Conservation (phyloP, 2,329 filamentous ascomycete species). For the Blastomyces percursus region DNA sequence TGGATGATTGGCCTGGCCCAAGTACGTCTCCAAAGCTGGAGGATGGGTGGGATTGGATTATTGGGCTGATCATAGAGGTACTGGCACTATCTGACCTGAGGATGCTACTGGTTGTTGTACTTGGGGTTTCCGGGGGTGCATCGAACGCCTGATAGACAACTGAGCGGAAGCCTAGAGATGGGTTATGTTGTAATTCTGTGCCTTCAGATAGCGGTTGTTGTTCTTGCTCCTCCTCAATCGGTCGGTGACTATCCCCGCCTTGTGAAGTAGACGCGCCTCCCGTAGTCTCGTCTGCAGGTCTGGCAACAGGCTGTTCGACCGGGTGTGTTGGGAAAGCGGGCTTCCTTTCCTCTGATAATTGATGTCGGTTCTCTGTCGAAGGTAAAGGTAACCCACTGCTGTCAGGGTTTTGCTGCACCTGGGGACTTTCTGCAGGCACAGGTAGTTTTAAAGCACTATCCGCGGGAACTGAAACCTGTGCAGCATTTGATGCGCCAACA, state of each 20-base stretch:
- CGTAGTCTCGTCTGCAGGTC: constrained; percentile 28
- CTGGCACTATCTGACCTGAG: constrained; percentile 51
- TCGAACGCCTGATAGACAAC: constrained; percentile 58
- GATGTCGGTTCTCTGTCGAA: neutral
- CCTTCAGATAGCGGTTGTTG: constrained; percentile 16
- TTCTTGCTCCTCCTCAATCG: constrained; percentile 9
- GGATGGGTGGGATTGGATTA: constrained; percentile 49
- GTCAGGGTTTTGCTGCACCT: neutral
- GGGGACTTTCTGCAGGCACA: neutral
- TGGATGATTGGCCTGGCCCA: constrained; percentile 20
- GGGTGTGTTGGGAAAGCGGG: neutral
- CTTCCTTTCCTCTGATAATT: neutral
- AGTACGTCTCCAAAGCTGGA: constrained; percentile 27
- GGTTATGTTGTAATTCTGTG: constrained; percentile 39
- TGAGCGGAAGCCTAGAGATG: constrained; percentile 46
- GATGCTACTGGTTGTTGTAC: constrained; percentile 44
- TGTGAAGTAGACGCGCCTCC: neutral
- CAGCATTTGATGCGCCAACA: neutral
- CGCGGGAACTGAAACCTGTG: neutral
- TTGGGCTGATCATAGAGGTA: constrained; percentile 54
- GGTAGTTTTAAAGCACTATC: neutral
- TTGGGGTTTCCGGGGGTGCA: constrained; percentile 40
- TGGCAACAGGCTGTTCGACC: constrained; percentile 4
- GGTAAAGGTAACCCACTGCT: neutral
- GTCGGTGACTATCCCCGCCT: neutral